These are phyloP conservation scores for Coemansia sp. DNA, from an alignment of 192 early-diverging fungal species.

Conservation along the genomic window DNA sequence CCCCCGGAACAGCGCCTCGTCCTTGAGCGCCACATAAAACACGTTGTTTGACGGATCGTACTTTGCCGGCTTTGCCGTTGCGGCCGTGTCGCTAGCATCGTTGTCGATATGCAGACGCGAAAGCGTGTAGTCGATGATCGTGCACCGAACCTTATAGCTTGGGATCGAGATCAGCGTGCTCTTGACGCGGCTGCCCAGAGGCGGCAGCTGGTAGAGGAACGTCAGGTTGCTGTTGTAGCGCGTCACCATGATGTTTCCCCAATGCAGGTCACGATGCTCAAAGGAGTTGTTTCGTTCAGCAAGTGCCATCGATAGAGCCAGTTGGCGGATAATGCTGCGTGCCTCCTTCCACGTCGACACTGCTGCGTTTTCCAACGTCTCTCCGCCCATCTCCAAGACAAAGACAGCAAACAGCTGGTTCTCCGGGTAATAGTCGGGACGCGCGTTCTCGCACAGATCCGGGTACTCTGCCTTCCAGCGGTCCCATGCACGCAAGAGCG, in stretches of 20 bases:
- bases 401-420: conserved; percentile 76
- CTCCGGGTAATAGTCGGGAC: conserved; percentile 67
- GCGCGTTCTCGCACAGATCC: conserved; percentile 65
- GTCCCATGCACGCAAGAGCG: conserved; percentile 73
- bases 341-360: conserved; percentile 65
- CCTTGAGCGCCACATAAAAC: conserved; percentile 57
- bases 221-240: conserved; percentile 50
- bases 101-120: conserved; percentile 61
- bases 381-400: conserved; percentile 71
- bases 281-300: conserved; percentile 59
- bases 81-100: conserved; percentile 18
- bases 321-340: conserved; percentile 66
- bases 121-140: conserved; percentile 74
- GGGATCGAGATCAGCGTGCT: conserved; percentile 57
- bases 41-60: conserved; percentile 49
- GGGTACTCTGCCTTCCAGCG: conserved; percentile 59
- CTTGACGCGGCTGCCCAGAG: conserved; percentile 29
- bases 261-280: conserved; percentile 74
- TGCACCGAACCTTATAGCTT: conserved; percentile 62
- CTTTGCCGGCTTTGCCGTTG: conserved; percentile 26
- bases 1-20: conserved; percentile 58
- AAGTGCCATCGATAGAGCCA: conserved; percentile 59
- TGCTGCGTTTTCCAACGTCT: conserved; percentile 59
- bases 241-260: conserved; percentile 71
- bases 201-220: conserved; percentile 51